These are phyloP conservation scores for Multifurca ochricompacta DNA, from an alignment of 768 basidiomycete species.

Conservation along the genomic window DNA sequence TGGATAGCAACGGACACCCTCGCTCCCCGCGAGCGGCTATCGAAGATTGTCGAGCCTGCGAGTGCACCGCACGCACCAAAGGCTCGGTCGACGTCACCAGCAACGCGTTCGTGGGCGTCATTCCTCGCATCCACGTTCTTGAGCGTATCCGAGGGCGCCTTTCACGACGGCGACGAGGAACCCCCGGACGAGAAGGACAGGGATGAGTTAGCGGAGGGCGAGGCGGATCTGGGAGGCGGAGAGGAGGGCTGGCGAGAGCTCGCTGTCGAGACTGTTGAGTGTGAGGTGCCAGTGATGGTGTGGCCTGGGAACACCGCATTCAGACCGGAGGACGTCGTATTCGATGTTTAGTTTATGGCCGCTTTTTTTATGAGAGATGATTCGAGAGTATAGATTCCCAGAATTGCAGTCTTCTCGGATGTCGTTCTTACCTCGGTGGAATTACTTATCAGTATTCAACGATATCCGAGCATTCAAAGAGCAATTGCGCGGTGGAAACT, in stretches of 20 bases:
- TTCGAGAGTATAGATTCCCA: slow-evolving; percentile 7
- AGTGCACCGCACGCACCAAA: slow-evolving; percentile 17
- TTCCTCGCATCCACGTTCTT: slow-evolving; percentile 36
- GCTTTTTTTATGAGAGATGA: not conserved
- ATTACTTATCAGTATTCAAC: not conserved
- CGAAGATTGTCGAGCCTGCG: slow-evolving; percentile 16
- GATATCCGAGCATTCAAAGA: not conserved
- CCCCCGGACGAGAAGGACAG: slow-evolving; percentile 24
- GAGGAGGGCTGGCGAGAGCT: slow-evolving; percentile 54
- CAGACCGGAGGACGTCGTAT: slow-evolving; percentile 68
- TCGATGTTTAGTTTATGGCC: slow-evolving; percentile 45
- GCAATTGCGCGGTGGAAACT: not conserved
- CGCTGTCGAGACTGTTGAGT: slow-evolving; percentile 82
- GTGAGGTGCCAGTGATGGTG: slow-evolving; percentile 82
- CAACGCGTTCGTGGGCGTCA: slow-evolving; percentile 34
- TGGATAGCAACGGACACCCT: slow-evolving; percentile 53
- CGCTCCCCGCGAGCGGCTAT: slow-evolving; percentile 49
- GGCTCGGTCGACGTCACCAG: not conserved
- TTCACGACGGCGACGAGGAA: slow-evolving; percentile 52
- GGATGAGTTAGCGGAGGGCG: slow-evolving; percentile 12
- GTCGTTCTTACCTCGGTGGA: not conserved
- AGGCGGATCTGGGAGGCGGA: slow-evolving; percentile 27
- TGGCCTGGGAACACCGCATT: slow-evolving; percentile 89
- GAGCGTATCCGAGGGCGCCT: slow-evolving; percentile 38
- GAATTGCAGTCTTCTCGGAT: not conserved